A percentile compares a stretch with the other conserved stretches of the same genome.
phyloP scores from a whole-genome alignment of 1,284 basidiomycete genomes.

The Puccinia polysora region DNA sequence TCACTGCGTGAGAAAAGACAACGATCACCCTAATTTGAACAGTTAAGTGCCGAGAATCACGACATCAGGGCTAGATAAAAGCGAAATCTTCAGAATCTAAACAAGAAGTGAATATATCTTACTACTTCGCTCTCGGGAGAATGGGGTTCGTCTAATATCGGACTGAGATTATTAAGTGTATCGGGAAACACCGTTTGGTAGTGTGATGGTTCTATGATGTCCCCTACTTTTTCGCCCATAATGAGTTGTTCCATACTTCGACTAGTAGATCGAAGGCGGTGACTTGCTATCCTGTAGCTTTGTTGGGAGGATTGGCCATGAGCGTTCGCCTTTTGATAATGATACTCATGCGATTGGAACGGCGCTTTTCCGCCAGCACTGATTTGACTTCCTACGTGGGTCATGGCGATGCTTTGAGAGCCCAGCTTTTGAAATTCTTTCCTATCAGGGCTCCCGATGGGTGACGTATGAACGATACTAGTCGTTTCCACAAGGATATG shows the following conservation, averaged over 20 bases:
- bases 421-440: not conserved
- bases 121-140: constrained; percentile 18
- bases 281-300: constrained; percentile 6
- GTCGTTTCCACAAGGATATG: constrained; percentile 12
- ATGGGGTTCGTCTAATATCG: constrained; percentile 16
- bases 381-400: not conserved
- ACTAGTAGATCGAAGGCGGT: constrained; percentile 14
- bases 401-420: not conserved
- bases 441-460: not conserved
- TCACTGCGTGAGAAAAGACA: constrained; percentile 15
- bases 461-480: constrained; percentile 4
- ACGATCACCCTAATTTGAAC: not conserved
- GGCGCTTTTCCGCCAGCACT: not conserved
- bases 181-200: constrained; percentile 6
- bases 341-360: constrained; percentile 13
- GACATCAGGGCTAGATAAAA: not conserved
- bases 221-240: constrained; percentile 5
- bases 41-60: not conserved
- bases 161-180: constrained; percentile 3
- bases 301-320: constrained; percentile 2
- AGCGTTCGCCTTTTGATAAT: not conserved
- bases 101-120: not conserved
- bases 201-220: not conserved
- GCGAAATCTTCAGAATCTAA: not conserved
- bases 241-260: constrained; percentile 26